Conservation (phyloP, 352 stramenopile genomes). For the Heterotrichella gracilis region DNA sequence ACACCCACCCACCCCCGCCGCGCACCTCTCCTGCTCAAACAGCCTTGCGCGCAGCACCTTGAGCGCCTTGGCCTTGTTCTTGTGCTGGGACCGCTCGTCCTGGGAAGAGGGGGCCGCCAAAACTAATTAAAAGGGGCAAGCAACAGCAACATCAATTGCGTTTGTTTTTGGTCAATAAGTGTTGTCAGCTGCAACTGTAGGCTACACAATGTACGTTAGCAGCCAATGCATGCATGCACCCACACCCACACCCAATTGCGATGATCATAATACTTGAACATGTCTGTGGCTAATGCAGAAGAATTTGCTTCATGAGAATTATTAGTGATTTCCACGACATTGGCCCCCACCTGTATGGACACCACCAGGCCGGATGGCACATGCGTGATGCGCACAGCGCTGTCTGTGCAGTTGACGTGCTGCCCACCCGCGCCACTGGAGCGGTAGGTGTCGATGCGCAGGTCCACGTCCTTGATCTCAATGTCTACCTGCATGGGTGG, state of each 20-base stretch:
- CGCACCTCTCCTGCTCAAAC: constrained; percentile 37
- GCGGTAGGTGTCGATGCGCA: constrained; percentile 81
- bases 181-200: too few species aligned
- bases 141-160: too few species aligned
- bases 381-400: constrained; percentile 72
- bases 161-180: too few species aligned
- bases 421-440: constrained; percentile 72
- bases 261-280: background rate
- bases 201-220: too few species aligned
- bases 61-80: constrained; percentile 92
- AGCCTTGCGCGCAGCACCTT: constrained; percentile 69
- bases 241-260: background rate
- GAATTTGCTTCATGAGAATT: background rate
- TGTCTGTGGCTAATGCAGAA: background rate
- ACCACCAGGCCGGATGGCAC: constrained; percentile 65
- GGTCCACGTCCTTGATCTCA: constrained; percentile 54
- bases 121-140: too few species aligned
- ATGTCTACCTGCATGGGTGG: too few species aligned
- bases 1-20: too few species aligned
- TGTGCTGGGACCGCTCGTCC: constrained; percentile 74
- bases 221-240: too few species aligned
- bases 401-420: constrained; percentile 97
- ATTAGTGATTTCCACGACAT: constrained; percentile 18
- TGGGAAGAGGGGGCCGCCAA: too few species aligned
- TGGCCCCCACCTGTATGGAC: constrained; percentile 22